A percentile compares a stretch with the other conserved stretches of the same genome.
Evolutionary conservation across 1,139 yeast species (phyloP).

Genomic region (Diutina sp.): DNA sequence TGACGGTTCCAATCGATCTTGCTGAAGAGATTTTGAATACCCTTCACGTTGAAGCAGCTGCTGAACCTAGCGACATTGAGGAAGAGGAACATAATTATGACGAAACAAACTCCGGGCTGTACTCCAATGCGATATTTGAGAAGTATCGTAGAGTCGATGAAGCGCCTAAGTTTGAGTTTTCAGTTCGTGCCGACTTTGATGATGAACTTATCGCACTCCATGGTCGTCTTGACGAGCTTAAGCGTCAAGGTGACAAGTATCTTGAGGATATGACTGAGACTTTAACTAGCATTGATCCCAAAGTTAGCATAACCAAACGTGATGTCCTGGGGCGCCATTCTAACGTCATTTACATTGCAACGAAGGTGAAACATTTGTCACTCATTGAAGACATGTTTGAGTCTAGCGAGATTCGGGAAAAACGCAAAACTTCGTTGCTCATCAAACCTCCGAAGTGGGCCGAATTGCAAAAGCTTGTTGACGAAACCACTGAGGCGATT

Average conservation of each 20-base stretch:
- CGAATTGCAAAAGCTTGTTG: constrained; percentile 15
- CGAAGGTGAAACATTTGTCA: constrained; percentile 17
- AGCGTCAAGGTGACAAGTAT: constrained; percentile 13
- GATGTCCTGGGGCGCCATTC: constrained; percentile 17
- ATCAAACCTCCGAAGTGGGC: constrained; percentile 23
- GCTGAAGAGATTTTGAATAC: constrained; percentile 17
- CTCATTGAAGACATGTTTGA: constrained; percentile 1
- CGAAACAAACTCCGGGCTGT: neutral
- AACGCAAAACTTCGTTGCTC: constrained; percentile 16
- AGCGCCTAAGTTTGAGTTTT: constrained; percentile 8
- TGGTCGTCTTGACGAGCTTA: constrained; percentile 16
- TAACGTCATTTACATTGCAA: constrained; percentile 23
- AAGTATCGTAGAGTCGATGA: neutral
- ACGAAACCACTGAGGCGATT: constrained; percentile 15
- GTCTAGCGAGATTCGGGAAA: constrained; percentile 14
- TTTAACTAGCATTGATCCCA: constrained; percentile 17
- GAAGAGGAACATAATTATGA: neutral
- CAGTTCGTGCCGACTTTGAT: constrained; percentile 18
- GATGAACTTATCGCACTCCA: constrained; percentile 18
- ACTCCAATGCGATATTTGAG: neutral
- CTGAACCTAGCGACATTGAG: constrained; percentile 1
- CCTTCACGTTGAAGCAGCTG: constrained; percentile 5
- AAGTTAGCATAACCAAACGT: constrained; percentile 16
- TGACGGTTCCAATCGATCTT: constrained; percentile 18
- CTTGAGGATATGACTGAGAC: constrained; percentile 10